Evolutionary conservation across 1,139 yeast species (phyloP).

Genomic region (Pichia norvegensis): DNA sequence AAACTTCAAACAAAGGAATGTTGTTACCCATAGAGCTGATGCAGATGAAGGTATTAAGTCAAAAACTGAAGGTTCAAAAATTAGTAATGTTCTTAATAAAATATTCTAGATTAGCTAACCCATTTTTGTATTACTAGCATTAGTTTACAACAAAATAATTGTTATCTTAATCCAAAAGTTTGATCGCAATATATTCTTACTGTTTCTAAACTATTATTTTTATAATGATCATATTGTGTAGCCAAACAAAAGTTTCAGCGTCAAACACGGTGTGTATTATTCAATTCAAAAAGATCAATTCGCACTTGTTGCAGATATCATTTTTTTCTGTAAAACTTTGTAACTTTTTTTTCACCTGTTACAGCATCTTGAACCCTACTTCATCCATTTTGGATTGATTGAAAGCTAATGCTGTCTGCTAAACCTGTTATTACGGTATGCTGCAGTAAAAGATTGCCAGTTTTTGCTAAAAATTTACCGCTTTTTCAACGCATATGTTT

Average conservation of each 20-base stretch:
- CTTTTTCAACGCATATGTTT: background rate
- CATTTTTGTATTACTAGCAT: background rate
- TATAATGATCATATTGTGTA: no score
- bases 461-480: background rate
- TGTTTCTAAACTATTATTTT: no score
- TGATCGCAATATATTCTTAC: no score
- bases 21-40: constrained; percentile 57
- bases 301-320: no score
- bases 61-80: constrained; percentile 33
- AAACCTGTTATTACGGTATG: background rate
- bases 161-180: no score
- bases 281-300: no score
- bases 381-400: no score
- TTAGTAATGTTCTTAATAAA: constrained; percentile 37
- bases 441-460: background rate
- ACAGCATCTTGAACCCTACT: no score
- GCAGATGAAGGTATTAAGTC: constrained; percentile 45
- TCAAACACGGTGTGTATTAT: no score
- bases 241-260: no score
- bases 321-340: no score
- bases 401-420: background rate
- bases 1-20: constrained; percentile 55
- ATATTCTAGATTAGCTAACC: constrained; percentile 32
- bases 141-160: background rate
- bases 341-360: no score